phyloP scores from a whole-genome alignment of 495 filamentous ascomycete genomes.

The Xylaria longipes region DNA sequence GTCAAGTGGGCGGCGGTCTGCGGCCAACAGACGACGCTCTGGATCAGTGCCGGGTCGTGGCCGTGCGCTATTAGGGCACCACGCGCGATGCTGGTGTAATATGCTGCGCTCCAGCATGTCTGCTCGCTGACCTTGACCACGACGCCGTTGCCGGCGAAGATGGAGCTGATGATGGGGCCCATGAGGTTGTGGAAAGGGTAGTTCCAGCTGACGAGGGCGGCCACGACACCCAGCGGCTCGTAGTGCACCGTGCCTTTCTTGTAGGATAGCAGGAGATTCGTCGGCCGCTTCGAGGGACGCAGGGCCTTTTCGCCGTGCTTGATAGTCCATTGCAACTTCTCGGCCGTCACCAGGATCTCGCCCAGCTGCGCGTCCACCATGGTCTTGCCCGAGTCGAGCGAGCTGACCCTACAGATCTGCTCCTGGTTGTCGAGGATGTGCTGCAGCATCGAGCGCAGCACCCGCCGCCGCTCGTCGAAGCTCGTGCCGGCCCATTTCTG shows the following conservation, averaged over 20 bases:
- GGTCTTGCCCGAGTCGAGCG: slow-evolving; percentile 96
- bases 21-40: slow-evolving; percentile 87
- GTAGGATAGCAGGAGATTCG: slow-evolving; percentile 91
- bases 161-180: slow-evolving; percentile 84
- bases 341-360: slow-evolving; percentile 89
- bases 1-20: slow-evolving; percentile 81
- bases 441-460: slow-evolving; percentile 82
- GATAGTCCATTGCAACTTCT: slow-evolving; percentile 95
- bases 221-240: slow-evolving; percentile 91
- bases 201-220: slow-evolving; percentile 96
- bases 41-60: slow-evolving; percentile 81
- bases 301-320: slow-evolving; percentile 87
- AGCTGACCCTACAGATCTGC: slow-evolving; percentile 81
- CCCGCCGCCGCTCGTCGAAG: slow-evolving; percentile 76
- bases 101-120: slow-evolving; percentile 86
- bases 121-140: slow-evolving; percentile 92
- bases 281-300: slow-evolving; percentile 70
- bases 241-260: slow-evolving; percentile 91
- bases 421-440: slow-evolving; percentile 90
- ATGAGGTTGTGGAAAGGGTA: slow-evolving; percentile 95
- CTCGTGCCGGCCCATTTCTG: slow-evolving; percentile 79
- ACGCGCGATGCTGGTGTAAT: slow-evolving; percentile 78
- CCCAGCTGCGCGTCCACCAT: slow-evolving; percentile 91
- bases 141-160: slow-evolving; percentile 93
- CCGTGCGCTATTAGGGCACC: slow-evolving; percentile 83